These are phyloP conservation scores for Globisporangium carolinianum DNA, from an alignment of 352 stramenopile genomes.

Conservation along the genomic window DNA sequence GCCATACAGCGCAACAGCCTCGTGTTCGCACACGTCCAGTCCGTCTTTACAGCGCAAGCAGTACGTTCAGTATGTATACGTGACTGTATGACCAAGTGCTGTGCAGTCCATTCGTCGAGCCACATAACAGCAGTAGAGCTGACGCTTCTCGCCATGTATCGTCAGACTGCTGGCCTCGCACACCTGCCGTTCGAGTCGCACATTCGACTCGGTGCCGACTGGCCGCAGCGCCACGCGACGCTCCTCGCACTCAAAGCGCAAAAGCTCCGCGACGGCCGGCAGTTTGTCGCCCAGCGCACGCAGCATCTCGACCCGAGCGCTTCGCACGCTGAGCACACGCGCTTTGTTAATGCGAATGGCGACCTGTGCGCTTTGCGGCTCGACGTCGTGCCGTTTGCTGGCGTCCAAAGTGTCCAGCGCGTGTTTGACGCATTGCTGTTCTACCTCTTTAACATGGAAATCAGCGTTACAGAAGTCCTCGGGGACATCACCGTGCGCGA, in stretches of 20 bases:
- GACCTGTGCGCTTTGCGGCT: slow-evolving; percentile 28
- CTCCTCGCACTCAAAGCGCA: slow-evolving; percentile 15
- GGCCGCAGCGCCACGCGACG: slow-evolving; percentile 1
- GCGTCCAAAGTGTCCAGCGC: slow-evolving; percentile 17
- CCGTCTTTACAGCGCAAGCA: neutral
- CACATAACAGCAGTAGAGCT: neutral
- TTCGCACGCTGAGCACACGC: neutral
- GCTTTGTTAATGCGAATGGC: slow-evolving; percentile 24
- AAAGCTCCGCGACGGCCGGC: neutral
- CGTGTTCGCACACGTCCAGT: neutral
- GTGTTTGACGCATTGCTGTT: slow-evolving; percentile 34
- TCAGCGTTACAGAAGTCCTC: slow-evolving; percentile 37
- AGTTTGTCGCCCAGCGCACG: slow-evolving; percentile 8
- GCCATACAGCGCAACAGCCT: neutral
- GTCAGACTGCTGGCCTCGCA: neutral
- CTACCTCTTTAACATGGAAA: slow-evolving; percentile 38
- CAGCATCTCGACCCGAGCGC: slow-evolving; percentile 1
- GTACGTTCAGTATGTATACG: neutral
- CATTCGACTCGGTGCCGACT: slow-evolving; percentile 1
- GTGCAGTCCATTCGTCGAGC: neutral
- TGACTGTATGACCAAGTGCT: neutral
- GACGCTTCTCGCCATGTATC: neutral
- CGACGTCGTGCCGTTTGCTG: slow-evolving; percentile 31
- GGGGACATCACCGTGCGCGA: slow-evolving; percentile 49
- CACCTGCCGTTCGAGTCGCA: neutral